These are phyloP conservation scores for peach (Prunus persica) DNA, from an alignment of 306 rosid species.

Conservation along the genomic window DNA sequence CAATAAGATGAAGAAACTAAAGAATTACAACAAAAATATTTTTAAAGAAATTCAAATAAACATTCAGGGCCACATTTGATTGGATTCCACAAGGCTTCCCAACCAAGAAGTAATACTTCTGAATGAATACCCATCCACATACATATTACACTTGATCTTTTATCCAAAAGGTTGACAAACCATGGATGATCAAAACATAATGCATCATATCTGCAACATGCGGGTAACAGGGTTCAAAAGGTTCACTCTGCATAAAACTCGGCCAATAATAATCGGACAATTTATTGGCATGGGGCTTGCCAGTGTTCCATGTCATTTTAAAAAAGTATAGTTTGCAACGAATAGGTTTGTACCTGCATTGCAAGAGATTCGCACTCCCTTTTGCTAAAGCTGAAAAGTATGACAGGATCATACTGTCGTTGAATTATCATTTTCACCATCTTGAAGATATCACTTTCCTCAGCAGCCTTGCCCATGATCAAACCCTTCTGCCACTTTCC, in stretches of 20 bases:
- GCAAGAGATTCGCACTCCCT: constrained; percentile 93
- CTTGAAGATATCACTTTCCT: constrained; percentile 93
- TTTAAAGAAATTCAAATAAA: not conserved
- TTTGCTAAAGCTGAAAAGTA: constrained; percentile 96
- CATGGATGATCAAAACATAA: not conserved
- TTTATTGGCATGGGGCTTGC: not conserved
- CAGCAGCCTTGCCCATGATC: constrained; percentile 54
- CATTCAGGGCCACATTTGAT: not conserved
- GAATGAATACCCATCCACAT: not conserved
- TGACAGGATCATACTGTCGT: constrained; percentile 92
- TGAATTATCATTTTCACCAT: constrained; percentile 97
- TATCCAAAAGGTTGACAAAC: not conserved
- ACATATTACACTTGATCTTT: not conserved
- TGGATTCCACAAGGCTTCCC: not conserved
- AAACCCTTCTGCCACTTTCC: constrained; percentile 76
- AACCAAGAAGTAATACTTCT: not conserved
- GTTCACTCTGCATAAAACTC: not conserved
- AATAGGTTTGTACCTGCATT: constrained; percentile 70
- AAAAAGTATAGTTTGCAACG: not conserved
- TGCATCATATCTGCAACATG: not conserved
- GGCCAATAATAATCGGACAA: not conserved
- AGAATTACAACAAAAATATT: not conserved
- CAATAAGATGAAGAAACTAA: not conserved
- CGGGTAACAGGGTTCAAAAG: not conserved
- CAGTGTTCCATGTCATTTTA: not conserved